Evolutionary conservation across 805 yeast species (phyloP).

Genomic region (Brettanomyces nanus): DNA sequence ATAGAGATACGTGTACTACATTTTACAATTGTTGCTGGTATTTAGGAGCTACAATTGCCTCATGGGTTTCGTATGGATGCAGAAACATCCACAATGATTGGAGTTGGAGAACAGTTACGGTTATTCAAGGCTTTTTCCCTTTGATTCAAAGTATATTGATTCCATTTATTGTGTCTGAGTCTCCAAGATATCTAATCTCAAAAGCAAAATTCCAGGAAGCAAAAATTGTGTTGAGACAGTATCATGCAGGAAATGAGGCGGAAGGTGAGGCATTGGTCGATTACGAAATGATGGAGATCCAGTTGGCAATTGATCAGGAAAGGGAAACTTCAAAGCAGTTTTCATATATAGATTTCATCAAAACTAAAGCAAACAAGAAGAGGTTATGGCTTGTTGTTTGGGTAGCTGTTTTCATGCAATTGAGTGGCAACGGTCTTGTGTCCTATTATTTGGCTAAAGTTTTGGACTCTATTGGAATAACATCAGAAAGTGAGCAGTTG

Average conservation of each 20-base stretch:
- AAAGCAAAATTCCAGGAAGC: conserved; percentile 31
- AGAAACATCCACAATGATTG: conserved; percentile 30
- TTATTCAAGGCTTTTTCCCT: conserved; percentile 35
- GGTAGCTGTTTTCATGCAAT: conserved; percentile 27
- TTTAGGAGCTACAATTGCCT: conserved; percentile 36
- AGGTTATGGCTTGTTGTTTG: conserved; percentile 26
- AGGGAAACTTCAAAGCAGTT: background rate
- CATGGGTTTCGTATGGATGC: conserved; percentile 32
- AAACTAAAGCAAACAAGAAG: conserved; percentile 26
- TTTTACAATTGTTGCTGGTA: conserved; percentile 36
- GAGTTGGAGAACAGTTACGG: conserved; percentile 48
- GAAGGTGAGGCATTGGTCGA: conserved; percentile 2
- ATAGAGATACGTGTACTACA: conserved; percentile 28
- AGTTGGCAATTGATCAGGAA: conserved; percentile 4
- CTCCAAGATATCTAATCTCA: conserved; percentile 30
- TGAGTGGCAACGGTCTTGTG: conserved; percentile 38
- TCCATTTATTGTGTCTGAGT: conserved; percentile 32
- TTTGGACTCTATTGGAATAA: conserved; percentile 15
- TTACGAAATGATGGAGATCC: conserved; percentile 3
- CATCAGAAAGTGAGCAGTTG: conserved; percentile 8
- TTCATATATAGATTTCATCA: conserved; percentile 10
- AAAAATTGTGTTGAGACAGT: conserved; percentile 37
- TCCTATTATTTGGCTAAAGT: conserved; percentile 36
- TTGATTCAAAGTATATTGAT: conserved; percentile 31
- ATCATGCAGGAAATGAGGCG: conserved; percentile 41